Evolutionary conservation across 495 filamentous ascomycete species (phyloP), one percentile per base, ranked within the genome.

Genomic region (Hypoxylon intermedium): DNA sequence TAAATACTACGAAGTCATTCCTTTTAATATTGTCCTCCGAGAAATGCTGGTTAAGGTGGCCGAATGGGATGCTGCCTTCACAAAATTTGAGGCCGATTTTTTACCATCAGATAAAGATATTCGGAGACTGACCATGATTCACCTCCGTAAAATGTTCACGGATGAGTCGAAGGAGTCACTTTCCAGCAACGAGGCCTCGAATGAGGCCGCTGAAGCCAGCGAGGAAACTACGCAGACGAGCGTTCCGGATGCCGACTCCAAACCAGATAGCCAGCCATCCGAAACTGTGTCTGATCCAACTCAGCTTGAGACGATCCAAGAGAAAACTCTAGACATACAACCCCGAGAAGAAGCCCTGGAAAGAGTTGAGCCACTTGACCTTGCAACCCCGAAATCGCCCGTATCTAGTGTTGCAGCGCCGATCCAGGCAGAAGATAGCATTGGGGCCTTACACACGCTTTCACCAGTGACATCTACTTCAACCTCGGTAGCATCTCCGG

Each of bases 71-170:
- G 85, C 84, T 18, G 83, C 83, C 2, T 99, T 99, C 72, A 83
- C 85, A 28, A 87, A 90, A 26, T 97, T 99, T 55, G 95, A 99
- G 67, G 85, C 85, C 45, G 90, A 93, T 60, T 99, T 94, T 73
- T 92, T 99, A 68, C 91, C 91, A 12, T 97, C 93, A 0, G 95
- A 99, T 66, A 98, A 97, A 65, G 95, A 99, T 75, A 97, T 99
- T 58, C 84, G 92, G 55, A 84, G 93, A 60, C 77, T 99, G 44
- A 93, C 95, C 36, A 89, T 92, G 19, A 80, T 96, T 28, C 95
- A 99, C 64, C 79, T 99, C 44, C 94, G 89, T 73, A 97, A 94
- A 69, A 89, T 99, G 49, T 99, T 98, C 71, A 83, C 95, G 13
- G 93, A 98, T 47, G 87, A 89, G 49, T 87, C 91, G 6, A 85